Conservation (phyloP, 768 basidiomycete species). For the Macrolepiota dolichaula region DNA sequence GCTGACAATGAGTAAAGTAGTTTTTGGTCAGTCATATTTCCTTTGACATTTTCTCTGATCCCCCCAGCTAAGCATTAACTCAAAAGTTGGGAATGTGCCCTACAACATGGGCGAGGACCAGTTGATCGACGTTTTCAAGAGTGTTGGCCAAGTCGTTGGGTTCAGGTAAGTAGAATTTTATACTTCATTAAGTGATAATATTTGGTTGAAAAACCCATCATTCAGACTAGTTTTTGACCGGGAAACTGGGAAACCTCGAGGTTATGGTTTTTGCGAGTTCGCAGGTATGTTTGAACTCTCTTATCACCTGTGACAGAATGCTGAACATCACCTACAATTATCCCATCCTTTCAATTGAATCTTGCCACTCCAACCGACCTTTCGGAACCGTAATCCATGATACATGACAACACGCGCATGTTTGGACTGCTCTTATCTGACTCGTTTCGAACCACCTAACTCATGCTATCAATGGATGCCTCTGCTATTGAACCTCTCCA, state of each 20-base stretch:
- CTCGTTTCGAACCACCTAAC: neutral
- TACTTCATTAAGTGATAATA: neutral
- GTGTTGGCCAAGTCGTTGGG: constrained; percentile 85
- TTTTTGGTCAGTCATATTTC: constrained; percentile 52
- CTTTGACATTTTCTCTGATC: neutral
- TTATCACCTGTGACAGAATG: constrained; percentile 23
- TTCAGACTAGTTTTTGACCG: constrained; percentile 82
- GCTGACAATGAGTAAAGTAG: constrained; percentile 50
- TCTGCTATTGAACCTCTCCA: constrained; percentile 6
- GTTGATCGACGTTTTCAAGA: constrained; percentile 84
- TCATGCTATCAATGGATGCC: neutral
- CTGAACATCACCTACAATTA: constrained; percentile 28
- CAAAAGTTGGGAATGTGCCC: constrained; percentile 80
- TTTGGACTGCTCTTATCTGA: constrained; percentile 6
- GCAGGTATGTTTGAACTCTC: constrained; percentile 58
- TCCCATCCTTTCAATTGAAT: constrained; percentile 23
- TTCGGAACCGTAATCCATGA: neutral
- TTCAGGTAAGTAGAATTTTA: constrained; percentile 55
- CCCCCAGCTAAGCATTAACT: neutral
- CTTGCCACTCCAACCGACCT: neutral
- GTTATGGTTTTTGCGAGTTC: constrained; percentile 93
- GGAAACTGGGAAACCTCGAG: constrained; percentile 92
- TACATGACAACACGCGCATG: neutral
- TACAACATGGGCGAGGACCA: constrained; percentile 91
- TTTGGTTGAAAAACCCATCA: constrained; percentile 13